Base-by-base conservation (phyloP, 2,329 filamentous ascomycete genomes). In the Microcyclospora pomicola region DNA sequence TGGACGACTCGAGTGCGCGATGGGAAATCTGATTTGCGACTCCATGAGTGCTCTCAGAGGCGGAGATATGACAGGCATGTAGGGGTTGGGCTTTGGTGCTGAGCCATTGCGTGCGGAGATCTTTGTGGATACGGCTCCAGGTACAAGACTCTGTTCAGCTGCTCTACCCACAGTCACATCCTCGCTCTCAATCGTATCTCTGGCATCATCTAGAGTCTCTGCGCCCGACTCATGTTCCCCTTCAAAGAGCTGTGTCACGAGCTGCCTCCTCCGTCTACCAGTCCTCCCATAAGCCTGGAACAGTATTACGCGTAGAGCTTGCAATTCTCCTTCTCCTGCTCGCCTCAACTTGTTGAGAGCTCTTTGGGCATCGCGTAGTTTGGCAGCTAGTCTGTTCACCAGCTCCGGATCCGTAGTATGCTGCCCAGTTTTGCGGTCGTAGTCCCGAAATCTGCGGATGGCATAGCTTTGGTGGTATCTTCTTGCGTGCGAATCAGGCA, bases 401-500 rank as follows among this genome's bases (percentile, higher is more conserved):
- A 39, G 38, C 6, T 36, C 30, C 9, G 27, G 33, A 12, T 14
- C 31, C 5, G 30, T 9, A 2, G 4, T 14, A 11, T 41, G 42
- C 33, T 46, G 29, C 45, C 43, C 45, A 5, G 36, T 38, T 29
- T 42, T 44, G 32, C 38, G 39, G 16, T 38, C 37, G 38, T 49
- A 47, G 6, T 30, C 43, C 13, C 65, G 63, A 55, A 71, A 77
- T 43, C 68, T 62, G 28, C 50, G 44, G 27, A 68, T 43, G 33
- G 72, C 58, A 53, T 73, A 62, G 36, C 61, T 49, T 41, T 60
- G 61, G 53, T 73, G 61, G 56, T 69, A 72, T 27, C 46, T 38
- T 45, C 68, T 65, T 30, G 72, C 70, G 41, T 63, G 56, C 1
- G 68, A 62, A 49, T 78, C 73, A 19, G 75, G 73, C 30, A 79